A percentile compares a stretch with the other conserved stretches of the same genome.
phyloP scores from a whole-genome alignment of 371 early-diverging fungal species.

The Mortierella sp. region DNA sequence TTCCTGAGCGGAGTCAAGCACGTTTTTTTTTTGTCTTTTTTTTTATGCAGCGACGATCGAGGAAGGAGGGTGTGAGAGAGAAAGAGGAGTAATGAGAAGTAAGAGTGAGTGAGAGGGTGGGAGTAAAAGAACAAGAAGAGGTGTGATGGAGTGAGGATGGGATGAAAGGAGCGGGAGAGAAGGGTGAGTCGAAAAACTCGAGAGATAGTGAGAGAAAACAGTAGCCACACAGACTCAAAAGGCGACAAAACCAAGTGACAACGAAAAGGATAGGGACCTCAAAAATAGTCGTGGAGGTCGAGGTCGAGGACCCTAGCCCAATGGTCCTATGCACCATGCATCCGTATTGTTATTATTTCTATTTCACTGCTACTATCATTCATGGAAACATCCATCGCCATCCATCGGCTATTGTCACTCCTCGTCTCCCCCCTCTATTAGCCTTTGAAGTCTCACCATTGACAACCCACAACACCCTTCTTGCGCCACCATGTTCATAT shows the following conservation, averaged over 20 bases:
- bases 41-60: slow-evolving; percentile 8
- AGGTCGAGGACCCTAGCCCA: not conserved
- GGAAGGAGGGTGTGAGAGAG: not conserved
- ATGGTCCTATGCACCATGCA: not conserved
- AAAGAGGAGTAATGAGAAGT: not conserved
- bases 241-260: not conserved
- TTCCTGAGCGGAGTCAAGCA: slow-evolving; percentile 11
- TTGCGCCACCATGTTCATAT: not conserved
- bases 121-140: slow-evolving; percentile 1
- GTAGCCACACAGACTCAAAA: not conserved
- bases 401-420: not conserved
- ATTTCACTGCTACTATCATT: not conserved
- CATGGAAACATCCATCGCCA: not conserved
- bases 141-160: not conserved
- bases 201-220: not conserved
- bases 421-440: not conserved
- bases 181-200: not conserved
- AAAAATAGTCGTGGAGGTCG: no score
- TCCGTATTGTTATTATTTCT: not conserved
- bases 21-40: not conserved
- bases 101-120: not conserved
- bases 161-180: not conserved
- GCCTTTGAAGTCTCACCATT: not conserved
- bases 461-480: not conserved
- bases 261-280: no score